Conservation (phyloP, 345 rosid species). For the Ricinus communis region DNA sequence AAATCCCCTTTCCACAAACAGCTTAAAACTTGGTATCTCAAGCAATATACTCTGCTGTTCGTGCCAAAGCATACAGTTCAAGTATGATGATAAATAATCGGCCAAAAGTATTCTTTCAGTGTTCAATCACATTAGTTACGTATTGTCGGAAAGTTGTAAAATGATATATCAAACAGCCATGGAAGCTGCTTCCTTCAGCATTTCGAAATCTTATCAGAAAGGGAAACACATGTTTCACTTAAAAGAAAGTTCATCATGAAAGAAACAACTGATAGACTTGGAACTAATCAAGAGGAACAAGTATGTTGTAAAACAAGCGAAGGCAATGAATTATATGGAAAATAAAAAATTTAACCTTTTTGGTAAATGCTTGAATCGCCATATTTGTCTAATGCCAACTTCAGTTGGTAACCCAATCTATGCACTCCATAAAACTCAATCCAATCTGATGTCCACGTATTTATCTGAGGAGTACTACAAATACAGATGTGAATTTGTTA, state of each 20-base stretch:
- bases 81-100: background rate
- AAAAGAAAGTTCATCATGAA: background rate
- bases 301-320: no score
- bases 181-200: background rate
- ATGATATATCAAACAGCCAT: background rate
- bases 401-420: conserved; percentile 85
- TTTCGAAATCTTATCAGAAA: background rate
- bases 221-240: background rate
- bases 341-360: conserved; percentile 51
- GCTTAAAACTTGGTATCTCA: background rate
- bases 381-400: conserved; percentile 64
- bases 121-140: background rate
- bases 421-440: conserved; percentile 77
- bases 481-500: conserved; percentile 18
- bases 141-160: background rate
- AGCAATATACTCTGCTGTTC: background rate
- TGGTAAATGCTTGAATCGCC: conserved; percentile 69
- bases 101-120: background rate
- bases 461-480: conserved; percentile 85
- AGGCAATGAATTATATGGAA: background rate
- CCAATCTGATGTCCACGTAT: conserved; percentile 89
- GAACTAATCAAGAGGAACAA: no score
- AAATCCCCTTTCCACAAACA: background rate
- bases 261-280: background rate
- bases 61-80: background rate